These are phyloP conservation scores for Suillus cothurnatus DNA, from an alignment of 768 basidiomycete species.

Conservation along the genomic window DNA sequence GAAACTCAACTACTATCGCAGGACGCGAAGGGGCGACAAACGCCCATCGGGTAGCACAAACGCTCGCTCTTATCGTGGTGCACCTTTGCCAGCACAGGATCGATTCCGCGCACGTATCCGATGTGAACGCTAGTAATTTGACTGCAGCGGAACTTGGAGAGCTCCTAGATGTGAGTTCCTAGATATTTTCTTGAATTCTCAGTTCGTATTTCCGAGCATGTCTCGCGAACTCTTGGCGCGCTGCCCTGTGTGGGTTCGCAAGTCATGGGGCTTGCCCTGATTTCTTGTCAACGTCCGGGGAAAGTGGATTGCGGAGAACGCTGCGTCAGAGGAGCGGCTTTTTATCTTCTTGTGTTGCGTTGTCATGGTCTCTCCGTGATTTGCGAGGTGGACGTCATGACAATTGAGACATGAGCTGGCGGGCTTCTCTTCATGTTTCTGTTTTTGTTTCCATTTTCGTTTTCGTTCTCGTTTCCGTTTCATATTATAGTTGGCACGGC, in stretches of 20 bases:
- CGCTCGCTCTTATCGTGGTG: constrained; percentile 26
- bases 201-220: neutral
- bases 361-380: neutral
- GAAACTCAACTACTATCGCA: neutral
- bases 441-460: neutral
- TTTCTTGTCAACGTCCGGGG: neutral
- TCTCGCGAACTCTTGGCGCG: neutral
- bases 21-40: neutral
- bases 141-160: constrained; percentile 34
- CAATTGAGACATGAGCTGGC: neutral
- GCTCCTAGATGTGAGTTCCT: constrained; percentile 33
- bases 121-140: constrained; percentile 18
- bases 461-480: neutral
- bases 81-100: constrained; percentile 27
- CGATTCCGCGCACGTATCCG: constrained; percentile 8
- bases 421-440: constrained; percentile 2
- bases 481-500: neutral
- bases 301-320: neutral
- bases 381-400: constrained; percentile 1
- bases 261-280: neutral
- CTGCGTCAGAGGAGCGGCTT: neutral
- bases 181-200: neutral
- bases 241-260: neutral
- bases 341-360: constrained; percentile 5
- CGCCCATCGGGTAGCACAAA: constrained; percentile 19